Base-by-base conservation (phyloP, 208 protist genomes). In the Leishmania lainsoni region DNA sequence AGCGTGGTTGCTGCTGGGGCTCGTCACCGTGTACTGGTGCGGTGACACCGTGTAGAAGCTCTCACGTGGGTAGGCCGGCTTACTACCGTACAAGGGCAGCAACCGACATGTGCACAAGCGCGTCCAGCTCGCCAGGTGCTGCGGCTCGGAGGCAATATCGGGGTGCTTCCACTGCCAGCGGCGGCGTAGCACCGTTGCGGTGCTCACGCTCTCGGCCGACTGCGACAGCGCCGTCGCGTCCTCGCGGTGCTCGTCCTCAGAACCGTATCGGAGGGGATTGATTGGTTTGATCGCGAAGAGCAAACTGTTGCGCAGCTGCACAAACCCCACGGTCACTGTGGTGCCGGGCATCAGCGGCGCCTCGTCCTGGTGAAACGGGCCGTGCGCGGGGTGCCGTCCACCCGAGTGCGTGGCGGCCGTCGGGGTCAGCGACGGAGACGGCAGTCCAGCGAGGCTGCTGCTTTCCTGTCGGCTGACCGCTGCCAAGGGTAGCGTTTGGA, bases 111-210 rank as follows among this genome's bases (percentile, higher is more conserved):
- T 81, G 69, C 94, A 97, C 61, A 97, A 87, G 2, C 79, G 68
- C 63, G 91, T 83, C 92, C 94, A 97, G 70, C 87, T 87, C 17
- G 87, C 88, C 56, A 81, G 71, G 42, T 83, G 83, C 20, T 83
- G 78, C 22, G 85, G 58, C 76, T 89, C 87, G 10, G 61, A 26
- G 75, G 76, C 78, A 48, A 89, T 81, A 69, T 92, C 86, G 42
- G 92, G 92, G 79, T 95, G 92, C 76, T 86, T 71, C 80, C 92
- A 93, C 63, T 90, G 84, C 94, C 92, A 97, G 32, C 94, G 92
- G 1, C 93, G 90, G 45, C 87, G 84, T 59, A 97, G 85, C 45
- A 97, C 85, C 10, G 89, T 88, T 29, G 85, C 87, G n/a, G 92
- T 92, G 70, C 82, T 94, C 45, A 91, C 85, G 65, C 86, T 90